phyloP scores from a whole-genome alignment of 2,329 filamentous ascomycete genomes.

The Cryphonectria carpinicola region DNA sequence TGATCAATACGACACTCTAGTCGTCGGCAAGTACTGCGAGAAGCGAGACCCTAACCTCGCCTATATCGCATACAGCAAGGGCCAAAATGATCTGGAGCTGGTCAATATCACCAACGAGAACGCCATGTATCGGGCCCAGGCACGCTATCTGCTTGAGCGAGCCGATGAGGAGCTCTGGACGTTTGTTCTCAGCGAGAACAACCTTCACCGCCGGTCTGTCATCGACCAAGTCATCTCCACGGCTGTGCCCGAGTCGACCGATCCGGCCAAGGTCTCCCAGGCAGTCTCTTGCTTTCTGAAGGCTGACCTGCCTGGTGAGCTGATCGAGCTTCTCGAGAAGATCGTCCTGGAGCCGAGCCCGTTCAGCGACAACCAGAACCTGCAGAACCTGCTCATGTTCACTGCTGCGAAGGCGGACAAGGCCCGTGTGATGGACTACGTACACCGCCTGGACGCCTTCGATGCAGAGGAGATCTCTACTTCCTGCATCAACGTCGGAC shows the following conservation, averaged over 20 bases:
- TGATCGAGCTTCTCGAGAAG: constrained; percentile 98
- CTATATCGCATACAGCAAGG: constrained; percentile 94
- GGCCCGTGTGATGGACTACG: constrained; percentile 92
- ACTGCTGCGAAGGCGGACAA: constrained; percentile 98
- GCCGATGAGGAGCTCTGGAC: constrained; percentile 90
- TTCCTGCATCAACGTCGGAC: constrained; percentile 90
- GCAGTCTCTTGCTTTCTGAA: constrained; percentile 92
- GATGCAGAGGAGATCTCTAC: constrained; percentile 90
- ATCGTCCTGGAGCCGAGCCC: constrained; percentile 99
- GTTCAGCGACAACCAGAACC: constrained; percentile 95
- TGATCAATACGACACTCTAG: constrained; percentile 90
- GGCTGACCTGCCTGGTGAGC: constrained; percentile 86
- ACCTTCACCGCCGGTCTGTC: constrained; percentile 89
- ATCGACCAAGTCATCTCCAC: constrained; percentile 96
- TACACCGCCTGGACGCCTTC: constrained; percentile 87
- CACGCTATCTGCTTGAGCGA: constrained; percentile 89
- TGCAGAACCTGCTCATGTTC: constrained; percentile 95
- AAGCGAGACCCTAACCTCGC: constrained; percentile 96
- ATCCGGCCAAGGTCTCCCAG: constrained; percentile 92
- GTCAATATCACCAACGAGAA: constrained; percentile 99
- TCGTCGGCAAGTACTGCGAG: constrained; percentile 96
- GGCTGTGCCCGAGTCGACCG: constrained; percentile 88
- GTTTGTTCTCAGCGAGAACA: constrained; percentile 94
- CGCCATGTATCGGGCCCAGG: constrained; percentile 99
- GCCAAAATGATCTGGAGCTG: constrained; percentile 94